Base-by-base conservation (phyloP, 768 basidiomycete genomes). In the Amanita molliuscula region DNA sequence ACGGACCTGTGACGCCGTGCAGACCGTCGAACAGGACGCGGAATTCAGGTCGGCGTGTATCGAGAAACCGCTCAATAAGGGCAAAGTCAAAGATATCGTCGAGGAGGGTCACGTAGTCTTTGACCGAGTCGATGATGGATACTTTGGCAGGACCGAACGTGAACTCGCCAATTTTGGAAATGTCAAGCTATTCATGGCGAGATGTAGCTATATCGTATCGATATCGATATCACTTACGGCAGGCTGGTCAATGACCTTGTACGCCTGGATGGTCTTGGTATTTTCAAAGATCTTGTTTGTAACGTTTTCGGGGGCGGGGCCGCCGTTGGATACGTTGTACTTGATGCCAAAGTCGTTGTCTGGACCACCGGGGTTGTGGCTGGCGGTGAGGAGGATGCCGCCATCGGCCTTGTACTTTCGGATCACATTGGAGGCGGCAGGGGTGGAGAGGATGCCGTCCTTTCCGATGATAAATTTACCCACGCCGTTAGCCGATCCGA, bases 311-410 rank as follows among this genome's bases (percentile, higher is more conserved):
- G 96, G 93, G 18, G 96, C 96, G 16, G 96, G 95, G 3, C 96
- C 96, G 53, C 96, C 96, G 59, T 99, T 99, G 34, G 85, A 84
- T 43, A 92, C 87, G 67, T 99, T 99, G 75, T 96, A 99, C 70
- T 99, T 98, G 79, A 99, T 97, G 43, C 96, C 96, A 65, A 98
- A 99, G 67, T 99, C 96, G 59, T 88, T 86, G 62, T 91, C 78
- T n/a, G 96, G 96, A 20, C 96, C 96, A 48, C 96, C 96, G 15
- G 96, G 94, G 67, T 99, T 99, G 75, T 99, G 96, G 53, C 83
- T 87, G 15, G 96, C 96, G 4, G 96, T 99, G 56, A 99, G 75
- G 48, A 99, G 76, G 67, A 99, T 99, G 55, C 96, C 96, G 40
- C 96, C 96, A 58, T 89, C 81, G 3, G 94, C 94, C 67, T 96